A percentile compares a stretch with the other conserved stretches of the same genome.
phyloP scores from a whole-genome alignment of 306 rosid genomes.

The Clitoria ternatea region DNA sequence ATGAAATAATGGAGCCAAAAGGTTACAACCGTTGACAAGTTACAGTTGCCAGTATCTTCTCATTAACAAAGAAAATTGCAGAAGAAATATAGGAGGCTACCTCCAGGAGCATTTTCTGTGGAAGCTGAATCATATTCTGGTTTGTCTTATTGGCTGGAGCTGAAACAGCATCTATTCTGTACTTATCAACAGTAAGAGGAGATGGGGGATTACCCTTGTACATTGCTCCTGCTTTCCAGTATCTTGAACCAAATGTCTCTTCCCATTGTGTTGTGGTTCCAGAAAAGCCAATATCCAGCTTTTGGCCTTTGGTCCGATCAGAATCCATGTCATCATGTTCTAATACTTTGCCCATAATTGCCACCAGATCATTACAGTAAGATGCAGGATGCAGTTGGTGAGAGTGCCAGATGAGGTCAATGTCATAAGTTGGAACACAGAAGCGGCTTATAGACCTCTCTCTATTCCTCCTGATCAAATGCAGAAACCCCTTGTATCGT shows the following conservation, averaged over 20 bases:
- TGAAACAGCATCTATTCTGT: background rate
- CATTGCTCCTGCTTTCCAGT: slow-evolving; percentile 50
- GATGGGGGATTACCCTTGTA: slow-evolving; percentile 35
- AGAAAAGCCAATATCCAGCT: slow-evolving; percentile 41
- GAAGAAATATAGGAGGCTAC: slow-evolving; percentile 9
- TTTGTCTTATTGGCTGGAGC: background rate
- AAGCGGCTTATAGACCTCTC: slow-evolving; percentile 25
- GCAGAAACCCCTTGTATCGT: slow-evolving; percentile 45
- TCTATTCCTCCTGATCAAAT: slow-evolving; percentile 41
- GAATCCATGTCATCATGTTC: slow-evolving; percentile 43
- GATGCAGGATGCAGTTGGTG: slow-evolving; percentile 44
- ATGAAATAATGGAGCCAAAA: slow-evolving; percentile 10
- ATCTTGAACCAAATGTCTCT: slow-evolving; percentile 40
- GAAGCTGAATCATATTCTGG: slow-evolving; percentile 31
- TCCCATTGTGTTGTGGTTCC: slow-evolving; percentile 50
- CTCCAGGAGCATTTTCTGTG: slow-evolving; percentile 35
- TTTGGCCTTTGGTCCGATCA: slow-evolving; percentile 34
- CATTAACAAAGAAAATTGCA: background rate
- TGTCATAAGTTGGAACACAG: slow-evolving; percentile 48
- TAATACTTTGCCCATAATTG: slow-evolving; percentile 28
- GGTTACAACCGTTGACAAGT: background rate
- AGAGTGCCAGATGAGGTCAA: slow-evolving; percentile 51
- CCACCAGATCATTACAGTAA: slow-evolving; percentile 31
- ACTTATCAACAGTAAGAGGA: slow-evolving; percentile 15
- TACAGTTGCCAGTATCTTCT: background rate